Conservation (phyloP, 495 filamentous ascomycete species). For the Aspergillus biplanus region DNA sequence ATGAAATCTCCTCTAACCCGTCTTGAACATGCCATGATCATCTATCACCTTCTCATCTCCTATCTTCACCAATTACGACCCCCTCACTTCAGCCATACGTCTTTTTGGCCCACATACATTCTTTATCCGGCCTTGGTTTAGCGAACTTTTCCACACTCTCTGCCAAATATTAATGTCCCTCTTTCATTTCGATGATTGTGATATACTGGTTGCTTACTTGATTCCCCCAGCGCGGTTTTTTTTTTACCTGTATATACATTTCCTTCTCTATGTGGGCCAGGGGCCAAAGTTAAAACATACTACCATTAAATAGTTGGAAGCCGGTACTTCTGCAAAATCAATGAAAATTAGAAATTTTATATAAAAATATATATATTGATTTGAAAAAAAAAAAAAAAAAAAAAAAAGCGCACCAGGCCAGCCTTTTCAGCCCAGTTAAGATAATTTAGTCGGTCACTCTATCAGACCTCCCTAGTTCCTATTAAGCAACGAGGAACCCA, state of each 20-base stretch:
- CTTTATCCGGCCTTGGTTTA: neutral
- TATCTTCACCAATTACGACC: neutral
- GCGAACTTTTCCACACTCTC: neutral
- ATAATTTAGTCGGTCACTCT: too few species aligned
- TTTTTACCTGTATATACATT: neutral
- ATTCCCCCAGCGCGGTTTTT: slow-evolving; percentile 1
- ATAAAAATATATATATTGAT: neutral
- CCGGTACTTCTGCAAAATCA: neutral
- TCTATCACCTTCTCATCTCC: neutral
- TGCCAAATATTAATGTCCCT: neutral
- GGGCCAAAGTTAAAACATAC: neutral
- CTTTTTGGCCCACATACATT: neutral
- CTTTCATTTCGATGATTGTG: neutral
- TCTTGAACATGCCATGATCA: neutral
- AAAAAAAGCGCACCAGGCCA: neutral
- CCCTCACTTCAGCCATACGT: neutral
- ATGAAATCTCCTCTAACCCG: slow-evolving; percentile 7
- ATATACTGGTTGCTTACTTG: neutral
- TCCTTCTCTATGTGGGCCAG: neutral
- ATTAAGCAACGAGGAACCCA: neutral
- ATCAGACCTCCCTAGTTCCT: too few species aligned
- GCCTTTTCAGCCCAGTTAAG: neutral
- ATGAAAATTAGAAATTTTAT: neutral
- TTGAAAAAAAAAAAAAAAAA: neutral
- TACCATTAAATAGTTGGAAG: neutral